Base-by-base conservation (phyloP, 805 yeast genomes). In the Ogataea kodamae region DNA sequence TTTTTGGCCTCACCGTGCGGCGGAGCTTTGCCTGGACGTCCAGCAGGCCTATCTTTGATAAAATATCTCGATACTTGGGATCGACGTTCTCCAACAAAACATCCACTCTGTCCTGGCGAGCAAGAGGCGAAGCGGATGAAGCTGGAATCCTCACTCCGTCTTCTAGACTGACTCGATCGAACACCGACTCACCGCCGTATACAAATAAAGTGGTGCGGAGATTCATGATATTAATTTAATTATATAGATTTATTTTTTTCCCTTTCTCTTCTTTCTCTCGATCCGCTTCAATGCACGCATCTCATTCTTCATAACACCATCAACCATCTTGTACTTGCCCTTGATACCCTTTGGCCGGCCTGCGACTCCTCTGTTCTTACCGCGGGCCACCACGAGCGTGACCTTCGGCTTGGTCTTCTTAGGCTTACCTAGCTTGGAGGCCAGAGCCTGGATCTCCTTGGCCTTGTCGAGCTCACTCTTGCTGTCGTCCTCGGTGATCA, bases 271-370 rank as follows among this genome's bases (percentile, higher is more conserved):
- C 68, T 85, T 87, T 73, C 89, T 92, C 16, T 87, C 83, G 48
- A 89, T 85, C 59, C 97, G 79, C 55, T 75, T 80, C 55, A 90
- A 68, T 9, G 97, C 96, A 48, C 98, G 72, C 71, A 83, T 89
- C 65, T 92, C 99, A 61, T 92, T 92, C 84, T 92, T 92, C 82
- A 87, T 70, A 13, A 81, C 85, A 70, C 97, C 97, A 64, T 92
- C 99, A 50, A 92, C 97, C 98, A 92, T 92, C 81, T 86, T 92
- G 68, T 92, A 92, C 60, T 86, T 88, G 65, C 99, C 99, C 62
- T 80, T 87, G 49, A 92, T 78, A 60, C 98, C 99, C 65, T 77
- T 82, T 25, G 99, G 99, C 68, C 99, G 82, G 36, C 98, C 98
- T 48, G 84, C 69, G 33, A 89, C 65, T 39, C 96, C 95, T 59